These are phyloP conservation scores for Hemerocallis citrina DNA, from an alignment of 106 monocot species.

Conservation along the genomic window DNA sequence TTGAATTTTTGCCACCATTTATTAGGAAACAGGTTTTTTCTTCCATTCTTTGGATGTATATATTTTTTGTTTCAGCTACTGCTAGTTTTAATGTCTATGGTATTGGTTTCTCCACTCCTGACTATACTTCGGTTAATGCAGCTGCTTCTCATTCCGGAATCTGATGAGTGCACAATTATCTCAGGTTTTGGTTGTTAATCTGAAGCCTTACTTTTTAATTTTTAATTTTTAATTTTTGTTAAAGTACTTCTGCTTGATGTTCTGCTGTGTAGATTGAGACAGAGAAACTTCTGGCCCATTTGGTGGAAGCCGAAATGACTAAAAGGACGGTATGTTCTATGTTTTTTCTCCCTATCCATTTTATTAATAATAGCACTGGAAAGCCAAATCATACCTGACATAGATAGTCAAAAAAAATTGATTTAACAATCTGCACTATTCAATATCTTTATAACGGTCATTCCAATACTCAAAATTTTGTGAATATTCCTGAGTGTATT, in stretches of 20 bases:
- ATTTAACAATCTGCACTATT: neutral
- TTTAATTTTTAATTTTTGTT: neutral
- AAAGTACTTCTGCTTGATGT: neutral
- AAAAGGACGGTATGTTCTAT: conserved; percentile 30
- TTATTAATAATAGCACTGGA: neutral
- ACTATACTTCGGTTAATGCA: conserved; percentile 22
- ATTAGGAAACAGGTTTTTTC: conserved; percentile 77
- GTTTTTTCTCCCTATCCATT: neutral
- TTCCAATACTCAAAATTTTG: neutral
- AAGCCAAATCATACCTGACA: neutral
- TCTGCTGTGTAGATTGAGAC: conserved; percentile 44
- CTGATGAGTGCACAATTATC: conserved; percentile 87
- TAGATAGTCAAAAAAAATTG: neutral
- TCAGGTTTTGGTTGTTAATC: conserved; percentile 37
- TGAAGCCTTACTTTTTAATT: neutral
- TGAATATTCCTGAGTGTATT: neutral
- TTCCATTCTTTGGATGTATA: neutral
- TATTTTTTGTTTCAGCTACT: neutral
- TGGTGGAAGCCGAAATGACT: conserved; percentile 49
- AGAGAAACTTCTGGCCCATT: conserved; percentile 52
- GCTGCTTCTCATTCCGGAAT: conserved; percentile 87
- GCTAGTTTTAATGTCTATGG: neutral
- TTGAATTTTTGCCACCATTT: conserved; percentile 85
- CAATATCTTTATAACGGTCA: too few species aligned
- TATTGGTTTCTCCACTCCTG: neutral